These are phyloP conservation scores for Litchi chinensis DNA, from an alignment of 345 rosid genomes.

Conservation along the genomic window DNA sequence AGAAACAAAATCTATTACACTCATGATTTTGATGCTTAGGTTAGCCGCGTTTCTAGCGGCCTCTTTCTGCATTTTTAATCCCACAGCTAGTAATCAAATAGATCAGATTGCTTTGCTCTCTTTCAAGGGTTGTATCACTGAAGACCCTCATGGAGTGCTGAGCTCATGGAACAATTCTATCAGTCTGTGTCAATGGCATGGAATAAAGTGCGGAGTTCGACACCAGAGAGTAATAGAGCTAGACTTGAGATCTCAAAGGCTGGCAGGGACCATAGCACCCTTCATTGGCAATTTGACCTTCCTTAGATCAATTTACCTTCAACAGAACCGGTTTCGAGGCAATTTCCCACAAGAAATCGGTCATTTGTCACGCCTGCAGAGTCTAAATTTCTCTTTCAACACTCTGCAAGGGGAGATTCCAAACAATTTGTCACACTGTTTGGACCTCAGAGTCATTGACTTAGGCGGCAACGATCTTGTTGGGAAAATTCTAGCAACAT, in stretches of 20 bases:
- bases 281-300: not conserved
- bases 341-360: constrained; percentile 1
- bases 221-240: constrained; percentile 1
- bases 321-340: constrained; percentile 12
- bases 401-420: constrained; percentile 11
- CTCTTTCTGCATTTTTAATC: not conserved
- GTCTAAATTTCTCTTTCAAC: not conserved
- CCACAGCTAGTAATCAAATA: not conserved
- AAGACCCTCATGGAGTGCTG: not conserved
- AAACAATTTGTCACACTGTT: not conserved
- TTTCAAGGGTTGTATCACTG: not conserved
- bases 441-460: not conserved
- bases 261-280: constrained; percentile 12
- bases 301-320: not conserved
- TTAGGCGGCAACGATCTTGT: not conserved
- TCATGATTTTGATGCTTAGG: not conserved
- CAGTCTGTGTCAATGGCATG: no score
- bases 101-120: not conserved
- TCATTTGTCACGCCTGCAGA: not conserved
- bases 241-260: constrained; percentile 1
- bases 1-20: no score
- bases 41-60: not conserved
- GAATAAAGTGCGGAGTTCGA: no score
- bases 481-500: constrained; percentile 10
- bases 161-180: no score